Conservation (phyloP, 768 basidiomycete genomes). For the Kwoniella dejecticola region DNA sequence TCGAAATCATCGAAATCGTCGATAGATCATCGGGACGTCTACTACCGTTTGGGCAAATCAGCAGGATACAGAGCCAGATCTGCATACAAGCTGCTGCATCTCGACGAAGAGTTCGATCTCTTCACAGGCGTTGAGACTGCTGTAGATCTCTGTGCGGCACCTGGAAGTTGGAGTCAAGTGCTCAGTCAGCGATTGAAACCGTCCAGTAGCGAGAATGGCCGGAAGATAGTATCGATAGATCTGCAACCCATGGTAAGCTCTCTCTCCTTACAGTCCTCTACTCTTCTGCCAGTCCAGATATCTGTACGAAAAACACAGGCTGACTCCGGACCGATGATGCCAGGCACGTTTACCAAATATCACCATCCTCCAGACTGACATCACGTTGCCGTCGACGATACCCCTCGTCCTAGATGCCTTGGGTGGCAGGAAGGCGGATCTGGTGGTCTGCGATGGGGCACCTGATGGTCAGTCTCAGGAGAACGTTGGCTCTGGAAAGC, state of each 20-base stretch:
- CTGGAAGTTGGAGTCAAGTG: constrained; percentile 58
- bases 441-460: constrained; percentile 60
- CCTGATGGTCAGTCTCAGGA: constrained; percentile 55
- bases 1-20: constrained; percentile 51
- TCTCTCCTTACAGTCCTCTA: no score
- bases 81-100: constrained; percentile 53
- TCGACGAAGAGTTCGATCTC: constrained; percentile 55
- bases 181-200: constrained; percentile 53
- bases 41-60: constrained; percentile 52
- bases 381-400: constrained; percentile 57
- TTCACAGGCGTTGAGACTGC: constrained; percentile 51
- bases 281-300: no score
- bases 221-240: constrained; percentile 48
- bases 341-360: constrained; percentile 58
- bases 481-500: no score
- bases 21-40: constrained; percentile 53
- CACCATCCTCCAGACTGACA: constrained; percentile 58
- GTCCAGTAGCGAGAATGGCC: constrained; percentile 6
- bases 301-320: not conserved
- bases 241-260: constrained; percentile 47
- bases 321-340: not conserved
- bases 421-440: constrained; percentile 56
- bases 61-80: constrained; percentile 53
- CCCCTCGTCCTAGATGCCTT: constrained; percentile 57
- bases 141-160: constrained; percentile 55